Evolutionary conservation across 1,284 basidiomycete species (phyloP).

Genomic region (Tilletia horrida): DNA sequence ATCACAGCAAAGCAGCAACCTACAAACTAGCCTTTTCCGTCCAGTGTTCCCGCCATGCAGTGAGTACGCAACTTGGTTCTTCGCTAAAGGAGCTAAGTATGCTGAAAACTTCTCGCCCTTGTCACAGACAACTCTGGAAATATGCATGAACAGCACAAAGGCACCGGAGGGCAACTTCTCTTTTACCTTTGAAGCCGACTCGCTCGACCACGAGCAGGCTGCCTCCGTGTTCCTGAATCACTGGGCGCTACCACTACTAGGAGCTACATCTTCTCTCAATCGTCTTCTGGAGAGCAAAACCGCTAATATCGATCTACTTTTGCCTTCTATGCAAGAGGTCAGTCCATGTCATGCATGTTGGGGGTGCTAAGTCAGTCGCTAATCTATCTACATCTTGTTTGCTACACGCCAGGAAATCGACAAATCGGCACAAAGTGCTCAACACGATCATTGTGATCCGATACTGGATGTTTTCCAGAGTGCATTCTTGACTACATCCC

Average conservation of each 20-base stretch:
- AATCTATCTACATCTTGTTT: background rate
- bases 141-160: background rate
- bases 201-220: constrained; percentile 14
- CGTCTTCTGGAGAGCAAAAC: background rate
- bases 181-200: constrained; percentile 14
- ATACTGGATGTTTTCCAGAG: background rate
- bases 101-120: too few relatives aligned
- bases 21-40: background rate
- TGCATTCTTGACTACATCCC: background rate
- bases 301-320: background rate
- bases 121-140: background rate
- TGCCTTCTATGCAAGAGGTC: constrained; percentile 4
- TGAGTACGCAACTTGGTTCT: background rate
- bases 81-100: too few relatives aligned
- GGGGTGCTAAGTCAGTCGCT: background rate
- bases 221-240: constrained; percentile 14
- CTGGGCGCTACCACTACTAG: constrained; percentile 7
- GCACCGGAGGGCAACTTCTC: background rate
- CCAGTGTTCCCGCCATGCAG: constrained; percentile 4
- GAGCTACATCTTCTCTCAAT: background rate
- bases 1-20: too few relatives aligned
- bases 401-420: background rate
- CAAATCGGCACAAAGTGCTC: background rate
- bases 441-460: background rate
- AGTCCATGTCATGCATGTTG: background rate